Percentiles rank a stretch among this genome's conserved stretches.
Conservation (phyloP, 73 alveolate species). For the Symbiodinium natans region DNA sequence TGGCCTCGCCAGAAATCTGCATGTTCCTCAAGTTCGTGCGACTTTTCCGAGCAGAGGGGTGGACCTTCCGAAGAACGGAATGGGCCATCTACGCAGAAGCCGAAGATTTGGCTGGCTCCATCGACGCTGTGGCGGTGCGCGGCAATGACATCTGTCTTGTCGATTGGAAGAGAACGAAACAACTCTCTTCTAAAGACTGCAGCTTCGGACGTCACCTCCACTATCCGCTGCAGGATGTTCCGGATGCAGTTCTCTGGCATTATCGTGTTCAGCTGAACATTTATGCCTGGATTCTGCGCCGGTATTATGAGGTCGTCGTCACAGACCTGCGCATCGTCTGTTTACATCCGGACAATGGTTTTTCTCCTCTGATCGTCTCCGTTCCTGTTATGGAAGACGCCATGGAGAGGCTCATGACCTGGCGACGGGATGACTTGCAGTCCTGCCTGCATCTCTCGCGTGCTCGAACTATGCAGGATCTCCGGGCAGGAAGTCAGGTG, state of each 20-base stretch:
- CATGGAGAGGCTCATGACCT: background rate
- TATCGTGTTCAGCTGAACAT: slow-evolving; percentile 57
- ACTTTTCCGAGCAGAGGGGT: background rate
- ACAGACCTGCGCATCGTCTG: slow-evolving; percentile 21
- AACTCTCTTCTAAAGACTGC: background rate
- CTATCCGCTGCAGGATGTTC: background rate
- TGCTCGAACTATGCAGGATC: too few species aligned
- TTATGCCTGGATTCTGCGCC: slow-evolving; percentile 2
- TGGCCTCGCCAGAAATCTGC: background rate
- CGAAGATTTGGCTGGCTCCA: slow-evolving; percentile 41
- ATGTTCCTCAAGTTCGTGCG: background rate
- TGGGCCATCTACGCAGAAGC: slow-evolving; percentile 4
- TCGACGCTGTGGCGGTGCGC: slow-evolving; percentile 17
- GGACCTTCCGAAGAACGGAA: slow-evolving; percentile 36
- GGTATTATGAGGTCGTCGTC: background rate
- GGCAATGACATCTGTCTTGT: background rate
- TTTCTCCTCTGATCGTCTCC: background rate
- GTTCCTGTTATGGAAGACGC: background rate
- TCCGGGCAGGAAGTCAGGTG: too few species aligned
- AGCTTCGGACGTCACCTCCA: background rate
- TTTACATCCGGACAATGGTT: slow-evolving; percentile 27
- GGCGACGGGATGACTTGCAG: too few species aligned
- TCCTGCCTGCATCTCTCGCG: too few species aligned
- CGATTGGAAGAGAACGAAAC: slow-evolving; percentile 61
- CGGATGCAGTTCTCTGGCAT: background rate